Evolutionary conservation across 192 early-diverging fungal species (phyloP).

Genomic region (Podila epigama): DNA sequence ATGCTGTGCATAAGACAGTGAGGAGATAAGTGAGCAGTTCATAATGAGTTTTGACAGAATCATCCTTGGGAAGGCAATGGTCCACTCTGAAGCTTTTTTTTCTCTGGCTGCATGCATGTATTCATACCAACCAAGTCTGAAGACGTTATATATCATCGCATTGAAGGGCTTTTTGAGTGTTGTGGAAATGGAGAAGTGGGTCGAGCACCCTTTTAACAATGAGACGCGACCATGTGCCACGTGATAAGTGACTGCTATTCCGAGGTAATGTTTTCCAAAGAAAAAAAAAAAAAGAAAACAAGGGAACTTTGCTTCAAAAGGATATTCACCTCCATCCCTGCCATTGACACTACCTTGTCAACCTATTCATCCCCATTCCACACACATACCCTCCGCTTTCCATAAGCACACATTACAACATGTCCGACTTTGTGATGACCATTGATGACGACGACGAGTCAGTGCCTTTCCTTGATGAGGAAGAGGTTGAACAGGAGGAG

Average conservation of each 20-base stretch:
- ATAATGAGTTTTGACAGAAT: no score
- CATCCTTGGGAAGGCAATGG: no score
- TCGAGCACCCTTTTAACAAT: no score
- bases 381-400: neutral
- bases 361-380: neutral
- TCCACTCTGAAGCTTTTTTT: no score
- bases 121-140: conserved; percentile 1
- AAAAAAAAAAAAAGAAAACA: neutral
- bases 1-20: no score
- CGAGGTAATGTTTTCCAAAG: neutral
- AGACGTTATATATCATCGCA: conserved; percentile 2
- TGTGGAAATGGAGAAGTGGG: neutral
- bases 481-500: conserved; percentile 46
- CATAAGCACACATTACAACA: neutral
- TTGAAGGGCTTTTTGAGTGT: neutral
- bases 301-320: neutral
- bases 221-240: no score
- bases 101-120: no score
- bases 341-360: neutral
- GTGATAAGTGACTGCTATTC: neutral
- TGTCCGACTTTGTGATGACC: conserved; percentile 75
- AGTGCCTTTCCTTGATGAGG: conserved; percentile 60
- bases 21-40: no score
- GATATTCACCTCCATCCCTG: neutral
- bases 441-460: conserved; percentile 71